Percentiles rank a stretch among this genome's conserved stretches.
Evolutionary conservation across 169 alveolate species (phyloP).

Genomic region (Eimeria maxima): DNA sequence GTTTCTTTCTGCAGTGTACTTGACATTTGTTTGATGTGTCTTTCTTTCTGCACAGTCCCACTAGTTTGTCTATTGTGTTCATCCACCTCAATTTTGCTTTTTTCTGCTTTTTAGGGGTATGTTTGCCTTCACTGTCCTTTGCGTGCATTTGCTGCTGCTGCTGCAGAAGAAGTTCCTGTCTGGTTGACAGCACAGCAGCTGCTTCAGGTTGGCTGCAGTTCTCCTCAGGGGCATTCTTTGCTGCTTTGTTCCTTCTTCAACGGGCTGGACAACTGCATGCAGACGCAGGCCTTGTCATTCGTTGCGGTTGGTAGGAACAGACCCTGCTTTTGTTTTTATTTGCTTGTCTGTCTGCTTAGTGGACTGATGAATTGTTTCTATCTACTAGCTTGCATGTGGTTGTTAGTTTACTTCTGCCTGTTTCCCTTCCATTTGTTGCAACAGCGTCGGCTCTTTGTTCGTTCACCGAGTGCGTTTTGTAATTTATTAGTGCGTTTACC

Average conservation of each 20-base stretch:
- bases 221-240: slow-evolving; percentile 44
- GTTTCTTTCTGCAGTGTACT: not conserved
- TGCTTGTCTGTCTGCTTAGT: not conserved
- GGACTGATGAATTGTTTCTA: not conserved
- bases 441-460: too few species aligned
- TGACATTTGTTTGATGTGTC: not conserved
- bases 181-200: slow-evolving; percentile 70
- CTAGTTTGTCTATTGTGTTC: not conserved
- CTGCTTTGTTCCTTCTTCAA: slow-evolving; percentile 76
- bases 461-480: too few species aligned
- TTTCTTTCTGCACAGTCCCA: not conserved
- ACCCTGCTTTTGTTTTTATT: not conserved
- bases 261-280: slow-evolving; percentile 69
- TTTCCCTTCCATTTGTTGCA: too few species aligned
- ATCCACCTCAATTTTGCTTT: not conserved
- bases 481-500: not conserved
- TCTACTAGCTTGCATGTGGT: not conserved
- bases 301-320: slow-evolving; percentile 45
- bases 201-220: slow-evolving; percentile 73
- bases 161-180: slow-evolving; percentile 51
- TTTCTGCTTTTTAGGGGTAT: not conserved
- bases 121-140: not conserved
- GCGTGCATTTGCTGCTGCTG: slow-evolving; percentile 2
- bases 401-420: not conserved
- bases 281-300: slow-evolving; percentile 40